A percentile compares a stretch with the other conserved stretches of the same genome.
Evolutionary conservation across 257 asterid species (phyloP).

Genomic region (Phtheirospermum japonicum): DNA sequence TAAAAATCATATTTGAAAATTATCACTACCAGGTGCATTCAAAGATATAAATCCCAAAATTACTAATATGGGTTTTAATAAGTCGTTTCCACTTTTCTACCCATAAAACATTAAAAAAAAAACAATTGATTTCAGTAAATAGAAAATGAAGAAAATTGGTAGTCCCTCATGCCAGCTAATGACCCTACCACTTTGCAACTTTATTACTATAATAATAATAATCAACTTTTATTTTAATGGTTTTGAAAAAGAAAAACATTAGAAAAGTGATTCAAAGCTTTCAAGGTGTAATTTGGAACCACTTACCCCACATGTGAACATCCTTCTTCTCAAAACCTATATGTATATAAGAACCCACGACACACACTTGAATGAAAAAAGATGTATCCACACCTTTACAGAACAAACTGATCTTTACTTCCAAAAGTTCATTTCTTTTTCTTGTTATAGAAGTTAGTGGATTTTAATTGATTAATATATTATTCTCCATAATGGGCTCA

Average conservation of each 20-base stretch:
- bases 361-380: slow-evolving; percentile 15
- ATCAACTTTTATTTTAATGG: slow-evolving; percentile 13
- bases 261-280: slow-evolving; percentile 44
- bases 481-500: slow-evolving; percentile 54
- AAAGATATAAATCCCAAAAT: background rate
- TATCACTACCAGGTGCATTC: no score
- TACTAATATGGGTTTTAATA: background rate
- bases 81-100: no score
- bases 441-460: slow-evolving; percentile 21
- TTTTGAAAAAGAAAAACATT: background rate
- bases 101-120: no score
- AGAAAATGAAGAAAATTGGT: background rate
- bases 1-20: background rate
- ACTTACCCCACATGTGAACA: slow-evolving; percentile 37
- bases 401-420: slow-evolving; percentile 25
- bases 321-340: slow-evolving; percentile 13
- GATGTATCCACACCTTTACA: slow-evolving; percentile 23
- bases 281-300: slow-evolving; percentile 51
- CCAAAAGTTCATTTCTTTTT: slow-evolving; percentile 22
- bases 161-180: slow-evolving; percentile 11
- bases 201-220: no score
- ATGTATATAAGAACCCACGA: slow-evolving; percentile 18
- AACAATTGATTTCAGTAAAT: no score
- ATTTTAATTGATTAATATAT: slow-evolving; percentile 27
- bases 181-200: no score